These are phyloP conservation scores for Phylloboletellus chloephorus DNA, from an alignment of 1,284 basidiomycete genomes.

Conservation along the genomic window DNA sequence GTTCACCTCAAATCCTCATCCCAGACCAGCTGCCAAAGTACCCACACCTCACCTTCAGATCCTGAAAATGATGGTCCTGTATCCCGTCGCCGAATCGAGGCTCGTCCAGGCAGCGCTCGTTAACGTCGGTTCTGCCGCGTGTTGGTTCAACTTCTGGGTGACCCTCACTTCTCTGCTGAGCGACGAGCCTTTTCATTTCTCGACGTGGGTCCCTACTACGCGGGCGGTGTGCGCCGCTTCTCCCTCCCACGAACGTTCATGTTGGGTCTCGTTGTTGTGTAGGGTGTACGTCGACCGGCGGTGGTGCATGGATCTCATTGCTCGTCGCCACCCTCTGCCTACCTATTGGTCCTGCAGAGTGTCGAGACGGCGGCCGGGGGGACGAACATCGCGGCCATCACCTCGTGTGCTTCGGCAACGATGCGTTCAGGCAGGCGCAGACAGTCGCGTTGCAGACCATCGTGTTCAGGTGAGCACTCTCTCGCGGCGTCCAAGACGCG, in stretches of 20 bases:
- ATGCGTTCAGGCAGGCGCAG: slow-evolving; percentile 42
- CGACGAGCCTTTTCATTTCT: slow-evolving; percentile 59
- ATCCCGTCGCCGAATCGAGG: slow-evolving; percentile 60
- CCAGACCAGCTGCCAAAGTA: slow-evolving; percentile 71
- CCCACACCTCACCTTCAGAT: slow-evolving; percentile 54
- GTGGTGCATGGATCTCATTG: slow-evolving; percentile 61
- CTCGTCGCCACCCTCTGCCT: slow-evolving; percentile 44
- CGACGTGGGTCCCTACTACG: slow-evolving; percentile 51
- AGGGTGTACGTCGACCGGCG: slow-evolving; percentile 61
- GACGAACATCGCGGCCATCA: slow-evolving; percentile 52
- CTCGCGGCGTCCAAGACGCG: no score
- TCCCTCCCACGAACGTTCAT: not conserved
- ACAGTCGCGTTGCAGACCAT: slow-evolving; percentile 38
- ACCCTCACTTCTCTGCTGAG: slow-evolving; percentile 68
- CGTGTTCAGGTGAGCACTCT: slow-evolving; percentile 34
- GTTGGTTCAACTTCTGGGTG: slow-evolving; percentile 65
- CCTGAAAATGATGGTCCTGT: slow-evolving; percentile 60
- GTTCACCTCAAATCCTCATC: slow-evolving; percentile 54
- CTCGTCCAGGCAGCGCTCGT: slow-evolving; percentile 60
- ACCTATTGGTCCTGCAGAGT: slow-evolving; percentile 39
- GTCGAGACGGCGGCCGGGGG: slow-evolving; percentile 57
- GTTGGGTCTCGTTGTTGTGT: not conserved
- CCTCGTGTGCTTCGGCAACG: slow-evolving; percentile 42
- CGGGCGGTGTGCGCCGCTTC: no score
- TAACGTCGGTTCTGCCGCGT: slow-evolving; percentile 51